phyloP scores from a whole-genome alignment of 148 eudicot species.

The Pouteria glomerata region DNA sequence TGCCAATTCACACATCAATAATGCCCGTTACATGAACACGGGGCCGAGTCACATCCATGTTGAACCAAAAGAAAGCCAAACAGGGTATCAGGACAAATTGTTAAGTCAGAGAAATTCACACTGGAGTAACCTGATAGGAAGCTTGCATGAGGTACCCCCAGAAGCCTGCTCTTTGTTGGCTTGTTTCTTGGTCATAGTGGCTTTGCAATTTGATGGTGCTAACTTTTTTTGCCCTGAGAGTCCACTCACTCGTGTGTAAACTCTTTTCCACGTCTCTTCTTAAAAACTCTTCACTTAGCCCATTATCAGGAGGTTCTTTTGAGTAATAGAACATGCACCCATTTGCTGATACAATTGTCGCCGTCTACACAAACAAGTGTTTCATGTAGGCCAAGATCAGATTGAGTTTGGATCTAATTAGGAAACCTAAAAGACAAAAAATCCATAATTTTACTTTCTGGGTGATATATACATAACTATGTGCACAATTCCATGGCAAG shows the following conservation, averaged over 20 bases:
- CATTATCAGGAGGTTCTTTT: slow-evolving; percentile 9
- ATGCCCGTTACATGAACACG: not conserved
- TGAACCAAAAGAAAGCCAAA: not conserved
- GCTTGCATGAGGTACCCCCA: slow-evolving; percentile 66
- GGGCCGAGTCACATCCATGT: not conserved
- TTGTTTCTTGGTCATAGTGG: slow-evolving; percentile 20
- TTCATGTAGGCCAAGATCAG: not conserved
- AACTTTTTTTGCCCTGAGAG: slow-evolving; percentile 1
- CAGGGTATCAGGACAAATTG: not conserved
- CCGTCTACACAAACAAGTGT: slow-evolving; percentile 28
- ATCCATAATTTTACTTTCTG: not conserved
- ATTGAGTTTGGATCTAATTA: not conserved
- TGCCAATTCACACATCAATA: no score
- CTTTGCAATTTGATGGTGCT: slow-evolving; percentile 23
- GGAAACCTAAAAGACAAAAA: no score
- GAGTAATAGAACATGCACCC: slow-evolving; percentile 42
- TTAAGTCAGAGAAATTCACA: not conserved
- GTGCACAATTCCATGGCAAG: not conserved
- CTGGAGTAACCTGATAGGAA: slow-evolving; percentile 42
- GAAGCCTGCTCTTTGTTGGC: slow-evolving; percentile 37
- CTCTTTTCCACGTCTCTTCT: slow-evolving; percentile 25
- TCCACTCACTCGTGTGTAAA: not conserved
- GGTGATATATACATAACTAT: not conserved
- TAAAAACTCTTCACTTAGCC: slow-evolving; percentile 10
- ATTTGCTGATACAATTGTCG: slow-evolving; percentile 39